Evolutionary conservation across 2,329 filamentous ascomycete species (phyloP).

Genomic region (Beauveria brongniartii): DNA sequence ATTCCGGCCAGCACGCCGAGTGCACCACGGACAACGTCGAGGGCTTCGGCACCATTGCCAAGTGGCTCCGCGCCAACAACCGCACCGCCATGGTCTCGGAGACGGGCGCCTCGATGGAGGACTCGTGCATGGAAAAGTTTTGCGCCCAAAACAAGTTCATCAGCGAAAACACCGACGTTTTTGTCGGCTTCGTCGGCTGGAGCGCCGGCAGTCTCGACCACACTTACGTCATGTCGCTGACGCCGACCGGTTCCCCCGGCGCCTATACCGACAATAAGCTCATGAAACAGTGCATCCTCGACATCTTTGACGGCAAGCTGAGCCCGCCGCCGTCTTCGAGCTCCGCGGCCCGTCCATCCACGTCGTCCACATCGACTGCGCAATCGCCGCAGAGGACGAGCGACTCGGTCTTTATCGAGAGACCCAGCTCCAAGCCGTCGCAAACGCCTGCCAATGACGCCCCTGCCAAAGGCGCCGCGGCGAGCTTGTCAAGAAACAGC

Average conservation of each 20-base stretch:
- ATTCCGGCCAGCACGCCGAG: slow-evolving; percentile 42
- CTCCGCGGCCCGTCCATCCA: not conserved
- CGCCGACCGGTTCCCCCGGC: slow-evolving; percentile 23
- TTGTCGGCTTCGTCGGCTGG: slow-evolving; percentile 39
- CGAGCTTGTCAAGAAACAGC: not conserved
- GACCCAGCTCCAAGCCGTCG: not conserved
- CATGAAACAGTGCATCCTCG: slow-evolving; percentile 35
- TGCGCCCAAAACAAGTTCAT: slow-evolving; percentile 40
- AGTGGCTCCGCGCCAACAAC: slow-evolving; percentile 34
- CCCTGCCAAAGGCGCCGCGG: not conserved
- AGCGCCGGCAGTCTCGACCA: slow-evolving; percentile 35
- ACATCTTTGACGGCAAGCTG: slow-evolving; percentile 22
- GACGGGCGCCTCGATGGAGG: slow-evolving; percentile 39
- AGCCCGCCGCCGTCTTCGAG: slow-evolving; percentile 1
- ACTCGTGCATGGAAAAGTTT: slow-evolving; percentile 35
- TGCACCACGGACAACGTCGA: slow-evolving; percentile 47
- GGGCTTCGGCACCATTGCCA: slow-evolving; percentile 38
- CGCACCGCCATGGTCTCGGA: slow-evolving; percentile 44
- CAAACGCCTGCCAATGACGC: not conserved
- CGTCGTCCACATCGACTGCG: no score
- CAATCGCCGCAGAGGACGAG: not conserved
- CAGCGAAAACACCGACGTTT: slow-evolving; percentile 37
- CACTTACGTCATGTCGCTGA: slow-evolving; percentile 35
- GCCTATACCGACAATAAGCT: slow-evolving; percentile 30
- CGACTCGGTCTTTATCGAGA: slow-evolving; percentile 1